Conservation (phyloP, 1,284 basidiomycete species). For the Puccinia novopanici region DNA sequence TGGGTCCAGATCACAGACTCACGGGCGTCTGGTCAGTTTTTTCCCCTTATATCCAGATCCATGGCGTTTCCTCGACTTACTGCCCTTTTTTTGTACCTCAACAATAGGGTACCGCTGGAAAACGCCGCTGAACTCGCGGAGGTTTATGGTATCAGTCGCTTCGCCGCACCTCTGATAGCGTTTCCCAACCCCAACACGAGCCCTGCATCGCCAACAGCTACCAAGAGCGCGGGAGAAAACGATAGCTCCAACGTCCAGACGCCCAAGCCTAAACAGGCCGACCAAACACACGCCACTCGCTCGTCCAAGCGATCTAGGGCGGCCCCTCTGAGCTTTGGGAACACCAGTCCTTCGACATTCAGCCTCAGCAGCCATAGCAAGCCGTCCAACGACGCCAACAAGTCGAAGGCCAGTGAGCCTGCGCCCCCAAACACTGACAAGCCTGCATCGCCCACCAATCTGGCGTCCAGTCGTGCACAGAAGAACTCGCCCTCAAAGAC, state of each 20-base stretch:
- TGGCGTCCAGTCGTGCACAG: not conserved
- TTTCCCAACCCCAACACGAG: conserved; percentile 13
- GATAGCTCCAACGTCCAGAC: not conserved
- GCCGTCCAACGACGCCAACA: not conserved
- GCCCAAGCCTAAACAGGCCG: not conserved
- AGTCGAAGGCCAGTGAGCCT: not conserved
- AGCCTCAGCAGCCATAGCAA: not conserved
- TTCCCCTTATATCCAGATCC: not conserved
- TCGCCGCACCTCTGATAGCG: conserved; percentile 26
- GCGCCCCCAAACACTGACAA: not conserved
- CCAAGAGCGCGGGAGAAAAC: not conserved
- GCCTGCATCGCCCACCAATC: not conserved
- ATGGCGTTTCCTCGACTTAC: not conserved
- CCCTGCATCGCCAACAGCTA: not conserved
- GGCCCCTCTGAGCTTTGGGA: conserved; percentile 27
- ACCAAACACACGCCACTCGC: not conserved
- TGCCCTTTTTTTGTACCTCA: not conserved
- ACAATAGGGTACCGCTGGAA: conserved; percentile 35
- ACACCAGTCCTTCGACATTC: conserved; percentile 42
- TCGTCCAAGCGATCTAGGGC: conserved; percentile 32
- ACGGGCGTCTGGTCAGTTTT: conserved; percentile 37
- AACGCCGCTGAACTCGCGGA: conserved; percentile 25
- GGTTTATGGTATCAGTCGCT: conserved; percentile 26
- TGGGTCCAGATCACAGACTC: conserved; percentile 23
- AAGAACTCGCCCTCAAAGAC: not conserved